Percentiles rank a stretch among this genome's conserved stretches.
Conservation (phyloP, 257 asterid genomes). For the Ocimum tenuiflorum region DNA sequence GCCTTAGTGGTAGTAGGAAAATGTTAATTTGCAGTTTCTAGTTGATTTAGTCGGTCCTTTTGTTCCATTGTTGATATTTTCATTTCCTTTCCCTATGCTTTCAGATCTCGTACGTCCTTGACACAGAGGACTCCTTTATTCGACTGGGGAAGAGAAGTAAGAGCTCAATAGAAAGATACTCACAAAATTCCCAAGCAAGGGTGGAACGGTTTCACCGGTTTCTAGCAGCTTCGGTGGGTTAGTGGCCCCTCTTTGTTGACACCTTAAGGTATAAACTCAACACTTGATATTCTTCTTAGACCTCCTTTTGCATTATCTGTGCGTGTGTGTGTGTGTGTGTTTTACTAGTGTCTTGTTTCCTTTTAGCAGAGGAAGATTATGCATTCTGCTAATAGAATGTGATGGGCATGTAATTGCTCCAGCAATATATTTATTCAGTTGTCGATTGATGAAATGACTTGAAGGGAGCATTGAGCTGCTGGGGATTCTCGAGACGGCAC, state of each 20-base stretch:
- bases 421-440: slow-evolving; percentile 25
- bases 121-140: slow-evolving; percentile 82
- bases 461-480: slow-evolving; percentile 20
- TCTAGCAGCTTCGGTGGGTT: slow-evolving; percentile 30
- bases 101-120: slow-evolving; percentile 87
- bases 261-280: slow-evolving; percentile 8
- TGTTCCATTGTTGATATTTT: not conserved
- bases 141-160: slow-evolving; percentile 57
- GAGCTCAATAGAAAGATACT: slow-evolving; percentile 21
- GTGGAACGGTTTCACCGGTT: slow-evolving; percentile 50
- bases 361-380: slow-evolving; percentile 1
- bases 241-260: slow-evolving; percentile 6
- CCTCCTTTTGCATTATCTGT: not conserved
- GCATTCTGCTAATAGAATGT: not conserved
- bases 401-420: slow-evolving; percentile 9
- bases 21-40: no score
- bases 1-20: no score
- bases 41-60: no score
- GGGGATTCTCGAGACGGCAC: slow-evolving; percentile 10
- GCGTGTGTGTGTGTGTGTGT: no score
- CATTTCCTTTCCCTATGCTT: slow-evolving; percentile 15
- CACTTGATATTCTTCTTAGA: no score
- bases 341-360: not conserved
- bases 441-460: slow-evolving; percentile 24
- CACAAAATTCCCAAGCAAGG: slow-evolving; percentile 31